A percentile compares a stretch with the other conserved stretches of the same genome.
These are phyloP conservation scores for Carex arenaria DNA, from an alignment of 202 grass and related monocot genomes.

Conservation along the genomic window DNA sequence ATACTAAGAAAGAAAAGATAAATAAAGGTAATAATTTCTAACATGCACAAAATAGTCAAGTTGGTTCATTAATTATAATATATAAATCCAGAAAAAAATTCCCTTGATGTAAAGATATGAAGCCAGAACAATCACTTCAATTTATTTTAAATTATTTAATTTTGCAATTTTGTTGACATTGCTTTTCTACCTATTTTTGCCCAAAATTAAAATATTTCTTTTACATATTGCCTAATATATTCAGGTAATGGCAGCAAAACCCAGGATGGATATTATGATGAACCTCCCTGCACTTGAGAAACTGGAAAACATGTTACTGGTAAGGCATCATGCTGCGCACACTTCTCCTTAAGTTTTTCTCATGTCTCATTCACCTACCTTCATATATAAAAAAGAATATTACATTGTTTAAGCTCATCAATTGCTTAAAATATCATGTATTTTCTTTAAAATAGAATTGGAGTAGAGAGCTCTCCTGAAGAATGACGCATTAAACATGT, in stretches of 20 bases:
- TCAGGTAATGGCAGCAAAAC: constrained; percentile 17
- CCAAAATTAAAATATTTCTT: not conserved
- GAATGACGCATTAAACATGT: not conserved
- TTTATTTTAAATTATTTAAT: not conserved
- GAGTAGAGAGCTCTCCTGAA: not conserved
- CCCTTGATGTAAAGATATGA: not conserved
- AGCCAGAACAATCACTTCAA: not conserved
- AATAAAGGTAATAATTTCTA: not conserved
- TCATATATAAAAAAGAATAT: not conserved
- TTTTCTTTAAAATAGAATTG: not conserved
- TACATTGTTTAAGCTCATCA: not conserved
- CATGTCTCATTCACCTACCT: not conserved
- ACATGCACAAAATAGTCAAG: not conserved
- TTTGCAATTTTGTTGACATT: not conserved
- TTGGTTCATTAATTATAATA: not conserved
- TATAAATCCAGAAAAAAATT: not conserved
- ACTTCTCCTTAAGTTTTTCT: not conserved
- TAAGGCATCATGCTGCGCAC: not conserved
- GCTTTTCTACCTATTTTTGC: not conserved
- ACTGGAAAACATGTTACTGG: constrained; percentile 30
- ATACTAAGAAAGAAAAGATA: not conserved
- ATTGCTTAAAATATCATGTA: not conserved
- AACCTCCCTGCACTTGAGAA: constrained; percentile 39
- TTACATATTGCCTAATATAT: not conserved
- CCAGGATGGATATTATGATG: constrained; percentile 27